Conservation (phyloP, 1,284 basidiomycete species). For the Porodaedalea pini region DNA sequence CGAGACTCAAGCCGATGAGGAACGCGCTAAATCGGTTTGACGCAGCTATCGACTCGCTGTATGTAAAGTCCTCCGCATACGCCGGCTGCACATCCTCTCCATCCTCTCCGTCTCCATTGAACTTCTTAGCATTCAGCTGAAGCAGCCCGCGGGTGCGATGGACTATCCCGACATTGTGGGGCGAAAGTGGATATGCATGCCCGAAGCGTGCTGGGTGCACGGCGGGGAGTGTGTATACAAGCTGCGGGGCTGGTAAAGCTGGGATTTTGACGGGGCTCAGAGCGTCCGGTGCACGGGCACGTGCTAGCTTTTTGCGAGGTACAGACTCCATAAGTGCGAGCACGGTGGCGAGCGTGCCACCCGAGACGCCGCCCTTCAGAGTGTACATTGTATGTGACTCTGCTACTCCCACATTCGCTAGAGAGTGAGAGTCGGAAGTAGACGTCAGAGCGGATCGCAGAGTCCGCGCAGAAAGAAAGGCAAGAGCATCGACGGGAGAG, state of each 20-base stretch:
- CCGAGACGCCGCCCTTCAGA: slow-evolving; percentile 54
- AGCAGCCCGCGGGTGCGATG: slow-evolving; percentile 78
- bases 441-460: slow-evolving; percentile 30
- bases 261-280: slow-evolving; percentile 44
- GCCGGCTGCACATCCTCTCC: slow-evolving; percentile 23
- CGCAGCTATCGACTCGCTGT: slow-evolving; percentile 65
- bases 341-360: slow-evolving; percentile 64
- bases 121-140: slow-evolving; percentile 33
- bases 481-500: slow-evolving; percentile 66
- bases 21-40: slow-evolving; percentile 42
- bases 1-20: slow-evolving; percentile 38
- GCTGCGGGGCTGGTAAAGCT: neutral
- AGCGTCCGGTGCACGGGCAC: slow-evolving; percentile 40
- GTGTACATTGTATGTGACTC: slow-evolving; percentile 47
- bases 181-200: slow-evolving; percentile 47
- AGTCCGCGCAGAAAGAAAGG: slow-evolving; percentile 52
- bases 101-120: neutral
- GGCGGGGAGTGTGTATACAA: slow-evolving; percentile 11
- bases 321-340: slow-evolving; percentile 47
- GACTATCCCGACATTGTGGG: slow-evolving; percentile 63
- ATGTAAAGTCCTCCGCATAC: slow-evolving; percentile 69
- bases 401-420: slow-evolving; percentile 30
- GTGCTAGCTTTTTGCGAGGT: slow-evolving; percentile 36
- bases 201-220: neutral
- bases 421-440: neutral